A percentile compares a stretch with the other conserved stretches of the same genome.
These are phyloP conservation scores for Metschnikowia peoriensis DNA, from an alignment of 805 yeast species.

Conservation along the genomic window DNA sequence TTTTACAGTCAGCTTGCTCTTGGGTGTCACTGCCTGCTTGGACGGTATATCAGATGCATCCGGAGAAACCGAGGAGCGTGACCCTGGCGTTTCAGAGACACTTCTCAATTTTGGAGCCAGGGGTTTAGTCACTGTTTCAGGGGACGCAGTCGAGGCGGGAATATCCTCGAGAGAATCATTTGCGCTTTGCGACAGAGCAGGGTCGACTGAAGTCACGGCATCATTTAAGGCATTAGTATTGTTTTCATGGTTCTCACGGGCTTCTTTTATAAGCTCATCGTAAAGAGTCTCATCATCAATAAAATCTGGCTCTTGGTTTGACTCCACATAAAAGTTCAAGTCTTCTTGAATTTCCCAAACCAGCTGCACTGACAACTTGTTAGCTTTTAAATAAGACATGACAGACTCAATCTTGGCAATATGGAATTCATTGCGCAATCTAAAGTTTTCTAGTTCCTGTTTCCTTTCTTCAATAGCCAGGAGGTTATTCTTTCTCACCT, in stretches of 20 bases:
- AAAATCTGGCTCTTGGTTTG: constrained; percentile 39
- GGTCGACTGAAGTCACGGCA: background rate
- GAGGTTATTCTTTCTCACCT: constrained; percentile 36
- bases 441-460: constrained; percentile 36
- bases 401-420: constrained; percentile 33
- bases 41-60: constrained; percentile 2
- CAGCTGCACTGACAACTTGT: constrained; percentile 16
- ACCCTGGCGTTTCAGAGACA: constrained; percentile 3
- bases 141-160: background rate
- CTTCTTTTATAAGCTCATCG: constrained; percentile 38
- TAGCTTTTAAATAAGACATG: constrained; percentile 27
- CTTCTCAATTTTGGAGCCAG: constrained; percentile 1
- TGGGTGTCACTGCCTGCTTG: constrained; percentile 13
- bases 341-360: constrained; percentile 39
- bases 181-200: constrained; percentile 2
- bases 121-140: background rate
- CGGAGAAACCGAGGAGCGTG: constrained; percentile 1
- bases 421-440: constrained; percentile 35
- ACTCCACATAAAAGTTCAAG: constrained; percentile 35
- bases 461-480: constrained; percentile 39
- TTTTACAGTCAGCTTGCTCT: constrained; percentile 14
- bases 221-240: constrained; percentile 11
- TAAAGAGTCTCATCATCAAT: constrained; percentile 39
- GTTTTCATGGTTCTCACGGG: constrained; percentile 18
- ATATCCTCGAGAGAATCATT: constrained; percentile 3